A percentile compares a stretch with the other conserved stretches of the same genome.
phyloP scores from a whole-genome alignment of 2,329 filamentous ascomycete species.

The Curvularia lunata region DNA sequence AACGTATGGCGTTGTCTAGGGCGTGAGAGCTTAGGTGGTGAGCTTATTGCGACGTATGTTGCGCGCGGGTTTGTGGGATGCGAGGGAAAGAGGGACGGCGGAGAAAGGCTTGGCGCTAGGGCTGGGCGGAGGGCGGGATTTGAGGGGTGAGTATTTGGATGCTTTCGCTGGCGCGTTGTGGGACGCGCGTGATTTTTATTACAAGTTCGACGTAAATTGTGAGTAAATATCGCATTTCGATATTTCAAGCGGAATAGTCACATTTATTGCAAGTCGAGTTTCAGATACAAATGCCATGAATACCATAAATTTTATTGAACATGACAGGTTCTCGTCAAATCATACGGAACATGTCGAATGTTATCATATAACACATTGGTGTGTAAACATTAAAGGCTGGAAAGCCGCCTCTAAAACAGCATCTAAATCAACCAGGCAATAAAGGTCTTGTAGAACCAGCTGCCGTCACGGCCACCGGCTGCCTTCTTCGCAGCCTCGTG shows the following conservation, averaged over 20 bases:
- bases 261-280: neutral
- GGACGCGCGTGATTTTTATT: too few relatives aligned
- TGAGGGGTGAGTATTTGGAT: too few relatives aligned
- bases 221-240: neutral
- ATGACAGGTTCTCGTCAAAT: neutral
- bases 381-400: neutral
- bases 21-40: too few relatives aligned
- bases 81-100: too few relatives aligned
- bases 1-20: too few relatives aligned
- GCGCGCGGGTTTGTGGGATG: too few relatives aligned
- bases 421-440: conserved; percentile 67
- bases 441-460: conserved; percentile 65
- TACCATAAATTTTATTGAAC: neutral
- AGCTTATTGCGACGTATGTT: too few relatives aligned
- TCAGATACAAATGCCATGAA: neutral
- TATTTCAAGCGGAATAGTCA: neutral
- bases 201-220: neutral
- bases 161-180: too few relatives aligned
- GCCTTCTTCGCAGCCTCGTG: conserved; percentile 54
- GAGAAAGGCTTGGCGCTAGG: too few relatives aligned
- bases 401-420: neutral
- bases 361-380: neutral
- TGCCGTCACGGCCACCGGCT: conserved; percentile 43
- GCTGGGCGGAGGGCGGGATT: too few relatives aligned
- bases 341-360: neutral